phyloP scores from a whole-genome alignment of 352 stramenopile species.

The Globisporangium viniferum region DNA sequence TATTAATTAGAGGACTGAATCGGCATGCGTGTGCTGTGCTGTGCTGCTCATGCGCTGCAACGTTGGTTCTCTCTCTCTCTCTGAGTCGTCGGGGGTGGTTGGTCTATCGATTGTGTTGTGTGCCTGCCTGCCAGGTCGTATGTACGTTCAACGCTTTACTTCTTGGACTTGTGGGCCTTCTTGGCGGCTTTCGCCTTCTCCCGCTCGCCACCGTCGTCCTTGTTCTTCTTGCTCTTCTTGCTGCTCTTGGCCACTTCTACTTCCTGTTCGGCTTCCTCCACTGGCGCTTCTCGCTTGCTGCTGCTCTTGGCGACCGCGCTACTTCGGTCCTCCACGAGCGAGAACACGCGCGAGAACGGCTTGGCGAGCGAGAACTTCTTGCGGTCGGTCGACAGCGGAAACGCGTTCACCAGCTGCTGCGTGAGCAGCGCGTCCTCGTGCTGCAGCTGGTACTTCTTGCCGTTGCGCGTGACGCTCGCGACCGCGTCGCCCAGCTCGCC shows the following conservation, averaged over 20 bases:
- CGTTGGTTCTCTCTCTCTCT: not conserved
- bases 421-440: constrained; percentile 58
- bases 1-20: constrained; percentile 13
- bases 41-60: not conserved
- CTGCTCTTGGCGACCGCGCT: not conserved
- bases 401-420: constrained; percentile 75
- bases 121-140: not conserved
- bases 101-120: constrained; percentile 1
- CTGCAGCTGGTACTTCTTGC: constrained; percentile 58
- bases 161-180: constrained; percentile 10
- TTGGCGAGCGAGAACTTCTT: constrained; percentile 65
- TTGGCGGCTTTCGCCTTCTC: constrained; percentile 24
- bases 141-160: not conserved
- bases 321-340: constrained; percentile 52
- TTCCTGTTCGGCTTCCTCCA: not conserved
- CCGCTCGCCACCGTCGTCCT: constrained; percentile 21
- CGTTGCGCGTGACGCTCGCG: constrained; percentile 39
- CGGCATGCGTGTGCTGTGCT: not conserved
- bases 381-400: constrained; percentile 54
- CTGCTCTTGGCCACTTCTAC: constrained; percentile 35
- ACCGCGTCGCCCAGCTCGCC: constrained; percentile 31
- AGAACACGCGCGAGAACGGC: constrained; percentile 72
- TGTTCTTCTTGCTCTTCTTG: constrained; percentile 60
- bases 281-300: constrained; percentile 25
- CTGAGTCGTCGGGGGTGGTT: not conserved